These are phyloP conservation scores for Ophiostoma montium DNA, from an alignment of 2,329 filamentous ascomycete genomes.

Conservation along the genomic window DNA sequence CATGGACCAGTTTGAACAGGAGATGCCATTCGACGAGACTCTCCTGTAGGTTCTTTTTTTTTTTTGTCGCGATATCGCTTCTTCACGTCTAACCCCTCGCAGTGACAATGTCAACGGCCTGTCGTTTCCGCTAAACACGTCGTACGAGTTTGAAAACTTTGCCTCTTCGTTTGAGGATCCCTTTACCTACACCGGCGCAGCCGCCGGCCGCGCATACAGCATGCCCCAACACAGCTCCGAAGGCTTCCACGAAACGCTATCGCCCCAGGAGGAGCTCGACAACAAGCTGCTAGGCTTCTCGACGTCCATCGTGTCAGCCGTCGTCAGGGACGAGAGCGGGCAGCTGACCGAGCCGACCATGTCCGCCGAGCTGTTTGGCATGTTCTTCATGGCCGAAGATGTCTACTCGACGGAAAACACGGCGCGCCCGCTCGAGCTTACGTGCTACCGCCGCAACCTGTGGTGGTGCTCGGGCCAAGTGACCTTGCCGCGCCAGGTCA, in stretches of 20 bases:
- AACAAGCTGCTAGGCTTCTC: constrained; percentile 66
- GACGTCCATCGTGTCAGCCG: constrained; percentile 42
- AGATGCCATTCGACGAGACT: constrained; percentile 41
- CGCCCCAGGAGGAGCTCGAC: constrained; percentile 41
- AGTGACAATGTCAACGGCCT: constrained; percentile 31
- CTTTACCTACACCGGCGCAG: constrained; percentile 37
- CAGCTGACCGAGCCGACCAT: constrained; percentile 51
- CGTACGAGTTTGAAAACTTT: constrained; percentile 47
- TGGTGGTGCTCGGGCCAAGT: constrained; percentile 90
- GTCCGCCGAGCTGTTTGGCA: constrained; percentile 66
- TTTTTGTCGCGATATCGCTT: neutral
- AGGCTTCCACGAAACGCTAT: constrained; percentile 26
- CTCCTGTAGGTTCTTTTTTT: constrained; percentile 32
- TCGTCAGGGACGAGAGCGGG: constrained; percentile 51
- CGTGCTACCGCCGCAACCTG: constrained; percentile 86
- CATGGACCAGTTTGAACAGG: constrained; percentile 38
- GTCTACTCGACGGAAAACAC: constrained; percentile 49
- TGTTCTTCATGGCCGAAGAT: constrained; percentile 79
- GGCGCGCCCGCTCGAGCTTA: constrained; percentile 61
- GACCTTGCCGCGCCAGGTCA: constrained; percentile 57
- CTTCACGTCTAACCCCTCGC: neutral
- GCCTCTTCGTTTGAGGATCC: constrained; percentile 52
- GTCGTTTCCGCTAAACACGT: constrained; percentile 37
- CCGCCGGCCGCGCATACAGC: constrained; percentile 13
- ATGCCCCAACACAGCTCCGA: constrained; percentile 10